Evolutionary conservation across 805 yeast genomes (phyloP).

Genomic region (Lipomyces starkeyi): DNA sequence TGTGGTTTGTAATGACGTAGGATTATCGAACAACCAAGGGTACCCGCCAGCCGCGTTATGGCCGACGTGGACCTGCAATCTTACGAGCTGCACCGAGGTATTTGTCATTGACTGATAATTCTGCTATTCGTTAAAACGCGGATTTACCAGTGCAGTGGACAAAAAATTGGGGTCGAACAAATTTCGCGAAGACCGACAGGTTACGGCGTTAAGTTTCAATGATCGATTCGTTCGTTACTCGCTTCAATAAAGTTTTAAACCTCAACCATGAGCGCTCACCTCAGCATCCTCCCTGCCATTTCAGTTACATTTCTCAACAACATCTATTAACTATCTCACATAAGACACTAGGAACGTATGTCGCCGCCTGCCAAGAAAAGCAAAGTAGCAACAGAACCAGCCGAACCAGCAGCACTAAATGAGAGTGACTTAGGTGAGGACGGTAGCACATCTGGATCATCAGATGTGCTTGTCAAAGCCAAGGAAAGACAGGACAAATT

Average conservation of each 20-base stretch:
- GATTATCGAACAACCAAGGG: neutral
- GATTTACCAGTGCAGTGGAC: too few relatives aligned
- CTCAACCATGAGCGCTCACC: too few relatives aligned
- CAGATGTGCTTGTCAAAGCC: constrained; percentile 16
- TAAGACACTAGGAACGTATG: neutral
- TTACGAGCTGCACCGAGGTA: neutral
- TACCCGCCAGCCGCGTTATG: neutral
- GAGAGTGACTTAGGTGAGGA: neutral
- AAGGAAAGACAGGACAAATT: constrained; percentile 26
- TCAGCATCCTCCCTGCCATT: too few relatives aligned
- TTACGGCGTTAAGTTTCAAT: too few relatives aligned
- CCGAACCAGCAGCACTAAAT: neutral
- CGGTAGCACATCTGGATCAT: neutral
- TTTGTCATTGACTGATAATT: neutral
- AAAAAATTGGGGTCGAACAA: too few relatives aligned
- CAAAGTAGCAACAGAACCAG: neutral
- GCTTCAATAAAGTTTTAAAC: too few relatives aligned
- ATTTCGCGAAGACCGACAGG: too few relatives aligned
- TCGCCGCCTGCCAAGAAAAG: neutral
- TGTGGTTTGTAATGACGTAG: neutral
- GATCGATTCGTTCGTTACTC: too few relatives aligned
- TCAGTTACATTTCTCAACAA: neutral
- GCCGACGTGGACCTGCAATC: constrained; percentile 12
- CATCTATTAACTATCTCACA: neutral
- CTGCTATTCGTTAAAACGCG: neutral